A percentile compares a stretch with the other conserved stretches of the same genome.
These are phyloP conservation scores for Tubosaeta brunneosetosa DNA, from an alignment of 768 basidiomycete species.

Conservation along the genomic window DNA sequence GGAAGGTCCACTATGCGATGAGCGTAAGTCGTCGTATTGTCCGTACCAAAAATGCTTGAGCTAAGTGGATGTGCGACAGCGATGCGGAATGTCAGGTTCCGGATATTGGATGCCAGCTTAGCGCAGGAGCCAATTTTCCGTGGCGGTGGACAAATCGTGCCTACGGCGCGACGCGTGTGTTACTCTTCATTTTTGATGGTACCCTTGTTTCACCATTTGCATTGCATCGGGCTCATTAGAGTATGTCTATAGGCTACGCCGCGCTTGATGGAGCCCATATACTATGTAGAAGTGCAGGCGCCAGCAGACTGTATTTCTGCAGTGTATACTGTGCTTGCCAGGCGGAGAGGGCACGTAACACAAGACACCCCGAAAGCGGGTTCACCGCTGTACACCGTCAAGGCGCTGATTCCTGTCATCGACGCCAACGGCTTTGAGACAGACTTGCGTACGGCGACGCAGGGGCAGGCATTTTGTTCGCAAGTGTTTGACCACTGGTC, in stretches of 20 bases:
- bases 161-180: slow-evolving; percentile 96
- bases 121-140: slow-evolving; percentile 97
- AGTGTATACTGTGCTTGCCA: slow-evolving; percentile 97
- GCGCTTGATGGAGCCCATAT: slow-evolving; percentile 93
- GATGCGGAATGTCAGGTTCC: slow-evolving; percentile 98
- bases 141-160: slow-evolving; percentile 97
- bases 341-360: slow-evolving; percentile 97
- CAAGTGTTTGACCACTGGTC: slow-evolving; percentile 99
- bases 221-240: neutral
- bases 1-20: slow-evolving; percentile 96
- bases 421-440: slow-evolving; percentile 99
- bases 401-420: slow-evolving; percentile 96
- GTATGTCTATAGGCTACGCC: slow-evolving; percentile 75
- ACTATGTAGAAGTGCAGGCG: slow-evolving; percentile 99
- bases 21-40: slow-evolving; percentile 63
- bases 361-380: slow-evolving; percentile 98
- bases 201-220: slow-evolving; percentile 12
- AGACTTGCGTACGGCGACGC: slow-evolving; percentile 93
- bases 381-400: slow-evolving; percentile 95
- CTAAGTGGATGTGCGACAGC: slow-evolving; percentile 44
- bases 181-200: slow-evolving; percentile 99
- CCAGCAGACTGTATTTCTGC: slow-evolving; percentile 98
- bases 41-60: neutral
- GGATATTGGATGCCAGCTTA: slow-evolving; percentile 85
- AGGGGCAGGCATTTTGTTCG: slow-evolving; percentile 98